phyloP scores from a whole-genome alignment of 495 filamentous ascomycete species.

The Trichocladium antarcticum region DNA sequence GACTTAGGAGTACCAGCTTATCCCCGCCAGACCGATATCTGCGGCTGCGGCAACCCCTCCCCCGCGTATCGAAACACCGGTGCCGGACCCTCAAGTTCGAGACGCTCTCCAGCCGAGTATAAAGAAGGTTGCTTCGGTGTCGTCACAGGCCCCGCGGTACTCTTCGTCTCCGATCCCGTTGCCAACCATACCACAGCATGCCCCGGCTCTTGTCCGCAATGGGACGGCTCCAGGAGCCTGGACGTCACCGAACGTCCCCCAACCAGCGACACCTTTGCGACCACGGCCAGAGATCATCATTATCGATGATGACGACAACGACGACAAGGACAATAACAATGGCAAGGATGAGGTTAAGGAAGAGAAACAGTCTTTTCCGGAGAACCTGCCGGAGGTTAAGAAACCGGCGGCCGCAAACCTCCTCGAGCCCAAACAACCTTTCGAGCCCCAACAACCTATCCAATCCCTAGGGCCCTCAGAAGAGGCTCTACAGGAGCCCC shows the following conservation, averaged over 20 bases:
- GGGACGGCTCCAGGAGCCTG: not conserved
- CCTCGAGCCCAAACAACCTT: no score
- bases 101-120: not conserved
- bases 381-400: no score
- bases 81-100: not conserved
- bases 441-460: no score
- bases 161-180: conserved; percentile 13
- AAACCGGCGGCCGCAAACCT: no score
- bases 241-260: not conserved
- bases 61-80: not conserved
- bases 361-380: no score
- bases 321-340: not conserved
- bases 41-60: not conserved
- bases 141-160: not conserved
- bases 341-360: no score
- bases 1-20: not conserved
- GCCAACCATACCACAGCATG: not conserved
- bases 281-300: conserved; percentile 7
- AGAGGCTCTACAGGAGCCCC: not conserved
- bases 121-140: not conserved
- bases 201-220: not conserved
- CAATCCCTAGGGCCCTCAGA: not conserved
- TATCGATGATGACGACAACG: conserved; percentile 13
- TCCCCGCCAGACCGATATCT: not conserved
- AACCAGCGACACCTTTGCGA: not conserved